Evolutionary conservation across 2,329 filamentous ascomycete species (phyloP).

Genomic region (Trematosphaeria pertusa): DNA sequence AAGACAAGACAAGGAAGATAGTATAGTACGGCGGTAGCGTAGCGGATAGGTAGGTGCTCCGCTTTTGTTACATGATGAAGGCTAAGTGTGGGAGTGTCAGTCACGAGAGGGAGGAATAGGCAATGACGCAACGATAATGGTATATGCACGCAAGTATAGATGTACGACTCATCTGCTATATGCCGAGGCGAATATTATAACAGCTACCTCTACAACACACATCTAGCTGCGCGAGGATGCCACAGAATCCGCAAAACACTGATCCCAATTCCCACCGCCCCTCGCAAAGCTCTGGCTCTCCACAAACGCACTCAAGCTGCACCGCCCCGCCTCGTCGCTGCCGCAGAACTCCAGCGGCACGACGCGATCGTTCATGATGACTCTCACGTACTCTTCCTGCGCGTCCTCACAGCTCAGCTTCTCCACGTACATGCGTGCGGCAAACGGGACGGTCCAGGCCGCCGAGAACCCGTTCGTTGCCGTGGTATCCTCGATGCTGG

Average conservation of each 20-base stretch:
- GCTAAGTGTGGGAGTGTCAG: background rate
- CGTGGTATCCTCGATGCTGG: constrained; percentile 56
- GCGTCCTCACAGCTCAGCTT: constrained; percentile 73
- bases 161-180: too few relatives aligned
- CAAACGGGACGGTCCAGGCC: constrained; percentile 83
- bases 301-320: constrained; percentile 73
- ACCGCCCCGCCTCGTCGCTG: constrained; percentile 74
- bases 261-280: constrained; percentile 74
- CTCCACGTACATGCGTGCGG: constrained; percentile 81
- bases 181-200: too few relatives aligned
- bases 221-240: background rate
- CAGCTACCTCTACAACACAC: too few relatives aligned
- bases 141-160: background rate
- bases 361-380: constrained; percentile 85
- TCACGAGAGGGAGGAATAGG: background rate
- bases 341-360: constrained; percentile 74
- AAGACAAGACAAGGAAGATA: too few relatives aligned
- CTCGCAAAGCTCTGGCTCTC: constrained; percentile 77
- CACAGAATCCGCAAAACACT: constrained; percentile 55
- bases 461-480: constrained; percentile 74
- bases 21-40: too few relatives aligned
- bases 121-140: too few relatives aligned
- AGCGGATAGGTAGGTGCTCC: too few relatives aligned
- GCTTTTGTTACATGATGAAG: background rate
- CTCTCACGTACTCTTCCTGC: constrained; percentile 75